Evolutionary conservation across 768 basidiomycete species (phyloP), one percentile per base, ranked within the genome.

Genomic region (Sporobolomyces roseus): DNA sequence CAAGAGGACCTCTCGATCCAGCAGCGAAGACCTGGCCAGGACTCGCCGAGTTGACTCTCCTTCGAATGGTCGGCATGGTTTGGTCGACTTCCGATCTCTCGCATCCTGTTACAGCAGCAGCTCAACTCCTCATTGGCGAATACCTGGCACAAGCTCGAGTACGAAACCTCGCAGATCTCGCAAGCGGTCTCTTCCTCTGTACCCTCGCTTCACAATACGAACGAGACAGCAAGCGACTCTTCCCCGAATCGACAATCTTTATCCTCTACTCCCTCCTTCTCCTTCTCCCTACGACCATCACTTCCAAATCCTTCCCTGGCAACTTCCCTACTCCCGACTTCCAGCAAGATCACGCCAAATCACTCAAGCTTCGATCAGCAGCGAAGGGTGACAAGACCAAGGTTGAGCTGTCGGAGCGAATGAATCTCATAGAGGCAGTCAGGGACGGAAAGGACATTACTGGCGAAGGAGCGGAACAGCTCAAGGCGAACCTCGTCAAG

Each of bases 41-140:
- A 33, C 78, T 86, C 5, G 80, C 91, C 7, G 96, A 99, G 78
- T 82, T 99, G 25, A 81, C 84, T 0, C 81, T 99, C 3, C 81
- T 98, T 35, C 86, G 93, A 29, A 78, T 93, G 45, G 84, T 91
- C 58, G 92, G 92, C 5, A 80, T 82, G 19, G 80, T 89, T 41
- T 99, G 93, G 93, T 89, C 93, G 4, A 92, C 93, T 3, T 94
- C 91, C 77, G 96, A 99, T 79, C 84, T 94, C 79, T 88, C 87
- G 59, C 93, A 99, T 78, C 85, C 87, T 0, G 92, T 98, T 52
- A 81, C 91, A 25, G 89, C 90, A 0, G 91, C 93, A 0, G 84
- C 93, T 0, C 85, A 91, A 56, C 80, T 98, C 23, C 83, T 98
- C 62, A 89, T 96, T 82, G 91, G 89, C 1, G 87, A 91, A 52